Conservation (phyloP, 2,329 filamentous ascomycete genomes). For the Diaporthe aspalathi region DNA sequence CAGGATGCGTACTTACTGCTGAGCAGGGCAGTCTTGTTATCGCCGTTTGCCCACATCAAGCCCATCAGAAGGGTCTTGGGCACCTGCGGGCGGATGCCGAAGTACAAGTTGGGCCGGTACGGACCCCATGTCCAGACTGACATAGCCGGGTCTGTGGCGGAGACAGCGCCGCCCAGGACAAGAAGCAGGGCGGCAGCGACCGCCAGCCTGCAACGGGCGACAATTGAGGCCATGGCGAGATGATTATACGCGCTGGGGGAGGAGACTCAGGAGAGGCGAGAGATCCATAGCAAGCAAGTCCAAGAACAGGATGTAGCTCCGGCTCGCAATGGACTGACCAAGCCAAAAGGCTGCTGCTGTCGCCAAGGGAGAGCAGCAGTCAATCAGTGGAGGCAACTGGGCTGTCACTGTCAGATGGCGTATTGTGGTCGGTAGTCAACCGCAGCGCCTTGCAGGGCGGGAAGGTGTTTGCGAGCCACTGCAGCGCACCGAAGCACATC, state of each 20-base stretch:
- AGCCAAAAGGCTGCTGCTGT: conserved; percentile 4
- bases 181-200: not conserved
- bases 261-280: not conserved
- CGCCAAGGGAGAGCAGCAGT: conserved; percentile 7
- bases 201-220: not conserved
- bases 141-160: not conserved
- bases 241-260: not conserved
- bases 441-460: too few relatives aligned
- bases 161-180: not conserved
- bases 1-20: conserved; percentile 4
- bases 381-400: not conserved
- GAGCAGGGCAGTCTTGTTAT: conserved; percentile 2
- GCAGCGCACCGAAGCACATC: too few relatives aligned
- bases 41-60: conserved; percentile 5
- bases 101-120: conserved; percentile 8
- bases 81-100: conserved; percentile 1
- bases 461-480: too few relatives aligned
- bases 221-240: not conserved
- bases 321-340: not conserved
- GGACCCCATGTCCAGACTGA: conserved; percentile 6
- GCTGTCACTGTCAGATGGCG: not conserved
- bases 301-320: not conserved
- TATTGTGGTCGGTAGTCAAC: not conserved
- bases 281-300: conserved; percentile 1
- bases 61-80: not conserved